These are phyloP conservation scores for Yarrowia alimentaria DNA, from an alignment of 805 yeast genomes.

Conservation along the genomic window DNA sequence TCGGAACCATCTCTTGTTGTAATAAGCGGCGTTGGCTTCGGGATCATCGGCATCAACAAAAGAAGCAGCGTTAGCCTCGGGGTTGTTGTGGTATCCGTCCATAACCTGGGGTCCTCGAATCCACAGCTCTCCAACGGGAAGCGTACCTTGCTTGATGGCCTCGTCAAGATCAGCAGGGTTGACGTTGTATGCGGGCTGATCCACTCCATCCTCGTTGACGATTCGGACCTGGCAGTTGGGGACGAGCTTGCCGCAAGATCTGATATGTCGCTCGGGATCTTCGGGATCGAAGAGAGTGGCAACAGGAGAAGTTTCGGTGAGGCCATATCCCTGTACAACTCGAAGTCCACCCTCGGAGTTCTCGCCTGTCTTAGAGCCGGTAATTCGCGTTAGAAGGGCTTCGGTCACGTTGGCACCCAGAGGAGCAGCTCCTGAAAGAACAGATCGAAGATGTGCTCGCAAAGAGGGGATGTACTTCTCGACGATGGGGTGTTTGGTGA, in stretches of 20 bases:
- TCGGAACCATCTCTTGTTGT: constrained; percentile 37
- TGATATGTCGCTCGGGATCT: constrained; percentile 44
- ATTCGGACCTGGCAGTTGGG: constrained; percentile 53
- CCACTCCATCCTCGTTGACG: constrained; percentile 44
- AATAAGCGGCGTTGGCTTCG: constrained; percentile 39
- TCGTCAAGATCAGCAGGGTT: constrained; percentile 8
- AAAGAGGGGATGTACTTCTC: constrained; percentile 45
- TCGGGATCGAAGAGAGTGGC: constrained; percentile 41
- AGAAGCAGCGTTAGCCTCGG: constrained; percentile 6
- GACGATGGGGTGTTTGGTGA: constrained; percentile 47
- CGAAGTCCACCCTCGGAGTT: constrained; percentile 24
- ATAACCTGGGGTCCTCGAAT: constrained; percentile 58
- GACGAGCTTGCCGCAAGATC: constrained; percentile 42
- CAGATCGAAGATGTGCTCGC: constrained; percentile 42
- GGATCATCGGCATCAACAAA: constrained; percentile 19
- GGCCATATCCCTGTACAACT: constrained; percentile 33
- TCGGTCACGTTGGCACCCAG: constrained; percentile 36
- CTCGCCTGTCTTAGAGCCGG: constrained; percentile 28
- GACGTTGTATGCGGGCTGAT: constrained; percentile 49
- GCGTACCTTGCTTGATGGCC: constrained; percentile 21
- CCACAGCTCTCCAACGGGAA: constrained; percentile 51
- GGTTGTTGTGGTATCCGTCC: constrained; percentile 30
- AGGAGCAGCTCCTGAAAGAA: constrained; percentile 50
- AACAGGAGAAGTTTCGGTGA: constrained; percentile 62
- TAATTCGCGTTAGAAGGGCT: constrained; percentile 32